Conservation (phyloP, 495 filamentous ascomycete genomes). For the Penicillium parvum region DNA sequence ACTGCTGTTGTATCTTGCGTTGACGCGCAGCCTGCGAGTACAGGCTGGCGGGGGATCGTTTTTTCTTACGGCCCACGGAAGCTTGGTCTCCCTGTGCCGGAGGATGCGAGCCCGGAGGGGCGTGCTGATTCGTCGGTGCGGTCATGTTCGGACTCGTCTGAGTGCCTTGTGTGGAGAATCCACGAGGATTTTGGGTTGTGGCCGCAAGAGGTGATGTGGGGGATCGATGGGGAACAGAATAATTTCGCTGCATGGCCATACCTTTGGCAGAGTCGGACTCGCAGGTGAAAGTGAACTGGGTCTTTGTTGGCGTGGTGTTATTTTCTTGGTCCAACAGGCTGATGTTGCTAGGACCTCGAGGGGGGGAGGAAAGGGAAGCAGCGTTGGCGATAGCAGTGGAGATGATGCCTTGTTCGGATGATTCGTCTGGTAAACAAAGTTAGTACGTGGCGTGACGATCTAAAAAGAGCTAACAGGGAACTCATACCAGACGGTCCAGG, state of each 20-base stretch:
- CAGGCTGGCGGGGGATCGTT: constrained; percentile 51
- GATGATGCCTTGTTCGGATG: constrained; percentile 70
- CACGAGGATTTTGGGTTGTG: constrained; percentile 31
- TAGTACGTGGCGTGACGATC: background rate
- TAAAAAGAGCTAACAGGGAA: no score
- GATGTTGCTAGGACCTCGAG: constrained; percentile 63
- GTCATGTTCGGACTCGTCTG: constrained; percentile 57
- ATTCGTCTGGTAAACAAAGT: constrained; percentile 29
- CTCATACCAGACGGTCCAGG: constrained; percentile 37
- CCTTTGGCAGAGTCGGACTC: constrained; percentile 67
- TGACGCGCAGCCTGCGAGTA: constrained; percentile 62
- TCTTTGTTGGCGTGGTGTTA: constrained; percentile 57
- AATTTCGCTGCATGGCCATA: constrained; percentile 49
- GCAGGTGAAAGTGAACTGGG: constrained; percentile 90
- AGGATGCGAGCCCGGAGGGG: constrained; percentile 24
- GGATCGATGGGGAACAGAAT: constrained; percentile 30
- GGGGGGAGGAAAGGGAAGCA: constrained; percentile 59
- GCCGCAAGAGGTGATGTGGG: constrained; percentile 29
- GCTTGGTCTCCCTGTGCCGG: constrained; percentile 37
- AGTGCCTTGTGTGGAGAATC: constrained; percentile 54
- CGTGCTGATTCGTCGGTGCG: constrained; percentile 29
- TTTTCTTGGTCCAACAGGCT: constrained; percentile 71
- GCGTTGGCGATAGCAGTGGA: constrained; percentile 86
- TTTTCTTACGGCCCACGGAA: constrained; percentile 49
- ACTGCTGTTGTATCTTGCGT: constrained; percentile 65